phyloP scores from a whole-genome alignment of 345 rosid species.

The Toxicodendron radicans region DNA sequence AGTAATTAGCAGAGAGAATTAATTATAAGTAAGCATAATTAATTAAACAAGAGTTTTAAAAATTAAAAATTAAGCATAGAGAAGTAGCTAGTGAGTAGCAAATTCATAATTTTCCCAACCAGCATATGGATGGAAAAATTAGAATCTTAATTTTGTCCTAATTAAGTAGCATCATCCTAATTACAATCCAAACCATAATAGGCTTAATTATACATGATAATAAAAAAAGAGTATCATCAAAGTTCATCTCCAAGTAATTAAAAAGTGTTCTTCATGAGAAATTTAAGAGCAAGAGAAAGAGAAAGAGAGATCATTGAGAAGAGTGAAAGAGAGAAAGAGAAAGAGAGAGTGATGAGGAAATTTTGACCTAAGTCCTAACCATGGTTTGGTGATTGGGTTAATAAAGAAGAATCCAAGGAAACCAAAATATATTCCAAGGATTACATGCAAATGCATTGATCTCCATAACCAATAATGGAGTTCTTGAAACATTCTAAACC shows the following conservation, averaged over 20 bases:
- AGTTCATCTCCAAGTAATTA: conserved; percentile 27
- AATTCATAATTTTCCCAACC: conserved; percentile 36
- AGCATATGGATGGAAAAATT: conserved; percentile 34
- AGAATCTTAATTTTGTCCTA: conserved; percentile 15
- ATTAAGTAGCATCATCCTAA: conserved; percentile 20
- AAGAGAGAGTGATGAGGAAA: conserved; percentile 26
- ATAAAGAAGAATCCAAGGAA: conserved; percentile 71
- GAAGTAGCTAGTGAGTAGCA: conserved; percentile 27
- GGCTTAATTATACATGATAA: conserved; percentile 25
- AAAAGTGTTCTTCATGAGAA: neutral
- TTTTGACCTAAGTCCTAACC: conserved; percentile 81
- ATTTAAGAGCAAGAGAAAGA: no score
- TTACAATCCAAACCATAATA: conserved; percentile 43
- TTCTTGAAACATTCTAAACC: conserved; percentile 27
- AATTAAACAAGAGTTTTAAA: conserved; percentile 18
- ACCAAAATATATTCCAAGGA: conserved; percentile 87
- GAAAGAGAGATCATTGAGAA: neutral
- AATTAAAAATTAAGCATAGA: conserved; percentile 27
- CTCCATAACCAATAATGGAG: conserved; percentile 79
- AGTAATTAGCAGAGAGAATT: conserved; percentile 9
- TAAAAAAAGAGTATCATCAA: conserved; percentile 18
- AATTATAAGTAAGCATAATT: conserved; percentile 24
- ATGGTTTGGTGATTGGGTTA: conserved; percentile 56
- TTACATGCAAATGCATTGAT: conserved; percentile 68
- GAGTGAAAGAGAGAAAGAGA: conserved; percentile 7